Conservation (phyloP, 768 basidiomycete genomes). For the Mycena polygramma region DNA sequence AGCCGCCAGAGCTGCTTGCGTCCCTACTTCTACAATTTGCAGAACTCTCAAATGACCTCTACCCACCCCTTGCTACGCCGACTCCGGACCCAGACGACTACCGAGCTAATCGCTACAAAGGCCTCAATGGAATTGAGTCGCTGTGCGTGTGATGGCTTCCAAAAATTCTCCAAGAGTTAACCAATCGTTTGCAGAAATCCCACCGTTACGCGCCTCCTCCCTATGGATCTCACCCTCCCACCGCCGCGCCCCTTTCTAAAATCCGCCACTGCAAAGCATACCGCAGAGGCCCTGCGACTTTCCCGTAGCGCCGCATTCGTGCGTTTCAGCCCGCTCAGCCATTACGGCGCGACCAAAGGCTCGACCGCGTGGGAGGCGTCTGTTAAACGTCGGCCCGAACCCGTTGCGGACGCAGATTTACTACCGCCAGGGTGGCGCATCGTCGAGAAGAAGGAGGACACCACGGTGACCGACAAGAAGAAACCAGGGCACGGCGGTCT, state of each 20-base stretch:
- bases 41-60: slow-evolving; percentile 65
- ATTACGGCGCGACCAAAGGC: slow-evolving; percentile 78
- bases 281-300: slow-evolving; percentile 71
- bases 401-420: slow-evolving; percentile 62
- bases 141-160: slow-evolving; percentile 62
- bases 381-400: slow-evolving; percentile 66
- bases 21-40: slow-evolving; percentile 68
- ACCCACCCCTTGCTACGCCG: slow-evolving; percentile 52
- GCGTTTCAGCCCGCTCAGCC: slow-evolving; percentile 75
- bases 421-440: slow-evolving; percentile 82
- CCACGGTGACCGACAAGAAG: slow-evolving; percentile 59
- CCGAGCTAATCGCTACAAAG: slow-evolving; percentile 53
- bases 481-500: slow-evolving; percentile 65
- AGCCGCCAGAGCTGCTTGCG: slow-evolving; percentile 80
- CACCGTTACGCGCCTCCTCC: slow-evolving; percentile 59
- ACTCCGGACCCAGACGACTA: slow-evolving; percentile 41
- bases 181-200: slow-evolving; percentile 50
- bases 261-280: slow-evolving; percentile 69
- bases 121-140: slow-evolving; percentile 64
- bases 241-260: slow-evolving; percentile 63
- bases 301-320: slow-evolving; percentile 71
- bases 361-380: slow-evolving; percentile 83
- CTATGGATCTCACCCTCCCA: slow-evolving; percentile 65
- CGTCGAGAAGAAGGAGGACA: slow-evolving; percentile 63
- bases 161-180: slow-evolving; percentile 1